phyloP scores from a whole-genome alignment of 2,329 filamentous ascomycete genomes.

The Hortaea sp. region DNA sequence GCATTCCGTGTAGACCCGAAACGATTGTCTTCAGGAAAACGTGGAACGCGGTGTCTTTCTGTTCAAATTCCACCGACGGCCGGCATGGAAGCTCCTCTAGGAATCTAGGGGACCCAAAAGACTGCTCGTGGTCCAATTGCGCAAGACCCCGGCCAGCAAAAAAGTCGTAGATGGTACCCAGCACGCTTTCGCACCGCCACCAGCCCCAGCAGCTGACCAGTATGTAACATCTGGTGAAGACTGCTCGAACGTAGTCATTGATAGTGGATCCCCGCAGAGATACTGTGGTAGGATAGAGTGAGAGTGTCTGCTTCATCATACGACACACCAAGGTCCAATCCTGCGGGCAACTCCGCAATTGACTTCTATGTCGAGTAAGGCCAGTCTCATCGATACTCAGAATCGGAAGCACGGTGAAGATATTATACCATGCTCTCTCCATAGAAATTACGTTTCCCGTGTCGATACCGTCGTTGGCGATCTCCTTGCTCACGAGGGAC shows the following conservation, averaged over 20 bases:
- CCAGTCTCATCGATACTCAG: conserved; percentile 43
- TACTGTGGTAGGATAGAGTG: conserved; percentile 36
- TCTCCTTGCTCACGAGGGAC: conserved; percentile 30
- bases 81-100: conserved; percentile 39
- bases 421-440: conserved; percentile 31
- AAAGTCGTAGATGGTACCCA: conserved; percentile 49
- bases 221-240: conserved; percentile 43
- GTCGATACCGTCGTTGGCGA: conserved; percentile 14
- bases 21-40: conserved; percentile 49
- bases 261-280: conserved; percentile 33
- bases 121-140: conserved; percentile 43
- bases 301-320: conserved; percentile 38
- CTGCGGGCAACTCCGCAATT: conserved; percentile 31
- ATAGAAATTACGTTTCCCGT: conserved; percentile 22
- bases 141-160: conserved; percentile 45
- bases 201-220: conserved; percentile 48
- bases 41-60: conserved; percentile 46
- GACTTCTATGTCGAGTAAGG: conserved; percentile 31
- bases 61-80: conserved; percentile 34
- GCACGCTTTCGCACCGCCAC: conserved; percentile 44
- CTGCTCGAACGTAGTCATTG: conserved; percentile 45
- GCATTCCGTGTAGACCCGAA: conserved; percentile 40
- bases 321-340: conserved; percentile 42
- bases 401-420: conserved; percentile 45
- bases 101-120: conserved; percentile 43